phyloP scores from a whole-genome alignment of 1,139 yeast species.

The Blastobotrys raffinosifermentans region DNA sequence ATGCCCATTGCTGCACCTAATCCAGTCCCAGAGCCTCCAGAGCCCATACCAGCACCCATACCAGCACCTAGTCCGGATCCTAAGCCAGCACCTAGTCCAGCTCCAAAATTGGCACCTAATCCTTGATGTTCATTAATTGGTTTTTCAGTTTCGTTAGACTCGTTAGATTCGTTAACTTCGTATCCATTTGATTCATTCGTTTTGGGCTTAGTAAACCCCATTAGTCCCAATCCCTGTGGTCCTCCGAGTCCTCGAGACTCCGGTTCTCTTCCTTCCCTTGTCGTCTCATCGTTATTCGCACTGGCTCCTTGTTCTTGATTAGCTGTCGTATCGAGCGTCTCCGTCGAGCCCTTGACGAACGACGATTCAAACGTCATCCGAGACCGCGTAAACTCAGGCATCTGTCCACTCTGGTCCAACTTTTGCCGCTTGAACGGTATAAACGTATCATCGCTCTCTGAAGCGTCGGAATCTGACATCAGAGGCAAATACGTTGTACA shows the following conservation, averaged over 20 bases:
- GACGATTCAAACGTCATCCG: constrained; percentile 1
- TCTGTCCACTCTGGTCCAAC: constrained; percentile 1
- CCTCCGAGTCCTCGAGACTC: neutral
- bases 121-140: too few relatives aligned
- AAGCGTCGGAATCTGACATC: too few relatives aligned
- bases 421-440: neutral
- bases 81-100: too few relatives aligned
- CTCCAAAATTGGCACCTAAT: too few relatives aligned
- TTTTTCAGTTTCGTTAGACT: too few relatives aligned
- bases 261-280: neutral
- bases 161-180: neutral
- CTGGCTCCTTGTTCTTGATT: neutral
- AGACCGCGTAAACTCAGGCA: neutral
- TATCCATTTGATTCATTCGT: neutral
- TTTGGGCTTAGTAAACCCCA: neutral
- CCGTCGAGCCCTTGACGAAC: constrained; percentile 4
- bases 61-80: too few relatives aligned
- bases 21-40: too few relatives aligned
- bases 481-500: too few relatives aligned
- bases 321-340: neutral
- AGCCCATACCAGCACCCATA: too few relatives aligned
- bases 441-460: constrained; percentile 1
- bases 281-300: too few relatives aligned
- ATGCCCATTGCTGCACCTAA: too few relatives aligned
- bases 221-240: neutral